Evolutionary conservation across 208 protist species (phyloP), one percentile per base, ranked within the genome.

Genomic region (Trypanosoma melophagium): DNA sequence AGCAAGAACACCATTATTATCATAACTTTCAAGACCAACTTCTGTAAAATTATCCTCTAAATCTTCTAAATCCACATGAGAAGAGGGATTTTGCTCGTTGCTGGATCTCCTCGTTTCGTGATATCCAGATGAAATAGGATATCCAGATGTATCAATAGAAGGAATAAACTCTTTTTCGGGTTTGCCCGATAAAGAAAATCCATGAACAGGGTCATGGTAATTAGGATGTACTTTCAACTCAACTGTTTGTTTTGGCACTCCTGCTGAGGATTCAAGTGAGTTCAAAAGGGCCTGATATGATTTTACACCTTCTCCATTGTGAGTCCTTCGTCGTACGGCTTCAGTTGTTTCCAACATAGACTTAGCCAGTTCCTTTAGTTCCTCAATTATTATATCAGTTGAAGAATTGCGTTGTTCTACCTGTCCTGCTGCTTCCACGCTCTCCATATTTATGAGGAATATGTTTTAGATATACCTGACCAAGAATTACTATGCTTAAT

Each of bases 321-420:
- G 60, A 19, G 80, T 78, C 31, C 77, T 81, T 21, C 74, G 76
- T 50, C 85, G 86, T 12, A 86, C 80, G 13, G 80, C 79, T 45
- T 87, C 89, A 0, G 84, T 93, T 7, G 90, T 79, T 52, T 93
- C 86, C 21, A 95, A 76, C 90, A 95, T 95, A 44, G 80, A 92
- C 65, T 89, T 84, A 21, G 90, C 90, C 5, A 95, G 76, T 35
- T 70, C 65, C 70, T 90, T 91, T 50, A 95, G 74, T 73, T 95
- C 86, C 64, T 87, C 85, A 56, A 95, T 93, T 28, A 95, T 85
- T 17, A 78, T 72, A 69, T 93, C 87, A 4, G 90, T 87, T 17
- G 80, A 66, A 1, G 42, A 38, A 64, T 51, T 55, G 21, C 31
- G 40, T 49, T 21, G 52, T 17, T 69, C 62, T 21, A 45, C 7